These are phyloP conservation scores for Tinospora cordifolia DNA, from an alignment of 164 flowering plant species.

Conservation along the genomic window DNA sequence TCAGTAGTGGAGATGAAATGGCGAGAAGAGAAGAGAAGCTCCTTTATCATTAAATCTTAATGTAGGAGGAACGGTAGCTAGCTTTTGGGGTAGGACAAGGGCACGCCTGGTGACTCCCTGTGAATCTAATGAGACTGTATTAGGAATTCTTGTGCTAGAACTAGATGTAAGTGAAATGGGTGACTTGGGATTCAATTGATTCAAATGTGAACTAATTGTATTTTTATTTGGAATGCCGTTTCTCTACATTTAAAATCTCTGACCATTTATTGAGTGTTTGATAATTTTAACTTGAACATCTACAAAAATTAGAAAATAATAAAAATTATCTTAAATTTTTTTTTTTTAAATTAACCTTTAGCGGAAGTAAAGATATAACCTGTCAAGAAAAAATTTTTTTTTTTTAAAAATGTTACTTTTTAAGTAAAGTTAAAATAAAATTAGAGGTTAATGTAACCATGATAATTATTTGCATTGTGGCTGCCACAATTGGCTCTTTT, in stretches of 20 bases:
- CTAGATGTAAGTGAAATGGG: background rate
- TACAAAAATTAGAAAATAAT: too few species aligned
- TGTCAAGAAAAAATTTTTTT: too few species aligned
- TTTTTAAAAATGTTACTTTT: too few species aligned
- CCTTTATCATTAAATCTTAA: background rate
- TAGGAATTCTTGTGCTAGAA: background rate
- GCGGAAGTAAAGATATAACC: too few species aligned
- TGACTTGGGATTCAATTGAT: background rate
- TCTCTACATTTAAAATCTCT: background rate
- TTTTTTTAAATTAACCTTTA: too few species aligned
- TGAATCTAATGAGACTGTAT: background rate
- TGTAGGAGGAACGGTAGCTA: constrained; percentile 3
- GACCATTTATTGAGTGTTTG: too few species aligned
- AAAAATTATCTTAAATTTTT: too few species aligned
- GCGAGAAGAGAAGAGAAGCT: background rate
- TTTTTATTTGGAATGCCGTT: background rate
- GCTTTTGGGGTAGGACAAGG: background rate
- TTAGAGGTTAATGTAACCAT: too few species aligned
- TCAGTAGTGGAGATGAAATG: background rate
- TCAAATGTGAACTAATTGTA: background rate
- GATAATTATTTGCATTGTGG: too few species aligned
- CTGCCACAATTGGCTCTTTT: too few species aligned
- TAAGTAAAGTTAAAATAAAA: too few species aligned
- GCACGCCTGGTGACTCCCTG: background rate
- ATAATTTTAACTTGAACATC: too few species aligned